Evolutionary conservation across 2,329 filamentous ascomycete species (phyloP).

Genomic region (Arthrobotrys musiformis): DNA sequence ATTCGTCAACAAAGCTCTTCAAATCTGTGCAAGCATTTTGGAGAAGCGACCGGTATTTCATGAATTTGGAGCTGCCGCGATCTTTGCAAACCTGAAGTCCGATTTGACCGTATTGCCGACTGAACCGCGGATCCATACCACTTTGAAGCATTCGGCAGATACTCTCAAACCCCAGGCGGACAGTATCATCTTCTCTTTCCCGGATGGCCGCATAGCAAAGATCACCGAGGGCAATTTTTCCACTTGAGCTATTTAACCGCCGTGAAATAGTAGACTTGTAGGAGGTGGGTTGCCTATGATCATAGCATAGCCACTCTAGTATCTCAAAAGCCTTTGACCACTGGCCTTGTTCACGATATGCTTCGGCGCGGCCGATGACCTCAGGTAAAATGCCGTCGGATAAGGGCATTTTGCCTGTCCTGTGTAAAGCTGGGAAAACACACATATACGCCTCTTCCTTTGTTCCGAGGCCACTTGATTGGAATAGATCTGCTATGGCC

Average conservation of each 20-base stretch:
- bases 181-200: background rate
- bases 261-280: background rate
- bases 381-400: background rate
- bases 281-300: background rate
- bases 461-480: background rate
- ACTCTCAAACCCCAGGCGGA: background rate
- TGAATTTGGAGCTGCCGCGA: background rate
- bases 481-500: background rate
- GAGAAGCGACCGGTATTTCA: background rate
- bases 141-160: constrained; percentile 3
- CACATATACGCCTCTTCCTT: background rate
- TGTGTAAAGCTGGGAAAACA: background rate
- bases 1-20: background rate
- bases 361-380: background rate
- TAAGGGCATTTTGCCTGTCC: background rate
- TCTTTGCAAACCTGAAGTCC: background rate
- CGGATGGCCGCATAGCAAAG: background rate
- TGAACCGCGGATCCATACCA: background rate
- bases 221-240: background rate
- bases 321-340: background rate
- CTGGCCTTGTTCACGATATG: background rate
- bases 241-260: background rate
- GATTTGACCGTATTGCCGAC: background rate
- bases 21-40: background rate
- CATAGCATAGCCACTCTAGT: background rate